phyloP scores from a whole-genome alignment of 306 rosid species.

The Corylus americana region DNA sequence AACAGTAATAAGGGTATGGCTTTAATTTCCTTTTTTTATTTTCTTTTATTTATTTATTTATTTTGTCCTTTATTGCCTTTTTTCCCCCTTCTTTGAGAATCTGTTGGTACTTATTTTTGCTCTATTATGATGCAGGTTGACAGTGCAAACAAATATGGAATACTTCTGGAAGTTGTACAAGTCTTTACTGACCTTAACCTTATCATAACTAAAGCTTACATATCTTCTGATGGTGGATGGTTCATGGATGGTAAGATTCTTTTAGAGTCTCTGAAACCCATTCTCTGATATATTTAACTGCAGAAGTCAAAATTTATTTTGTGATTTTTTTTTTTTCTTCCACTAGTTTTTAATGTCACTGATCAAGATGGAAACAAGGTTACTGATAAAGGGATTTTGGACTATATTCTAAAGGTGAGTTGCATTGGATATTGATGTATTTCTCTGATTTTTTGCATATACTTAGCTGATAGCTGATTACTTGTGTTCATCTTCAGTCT shows the following conservation, averaged over 20 bases:
- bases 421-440: conserved; percentile 20
- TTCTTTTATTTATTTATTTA: too few species aligned
- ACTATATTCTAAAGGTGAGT: conserved; percentile 71
- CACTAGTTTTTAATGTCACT: conserved; percentile 87
- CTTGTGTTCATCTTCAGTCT: conserved; percentile 48
- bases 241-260: conserved; percentile 87
- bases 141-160: conserved; percentile 83
- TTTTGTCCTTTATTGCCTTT: conserved; percentile 7
- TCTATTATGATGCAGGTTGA: conserved; percentile 56
- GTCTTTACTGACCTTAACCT: conserved; percentile 87
- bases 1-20: conserved; percentile 76
- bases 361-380: conserved; percentile 91
- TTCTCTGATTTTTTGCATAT: conserved; percentile 10
- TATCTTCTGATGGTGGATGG: conserved; percentile 97
- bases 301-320: background rate
- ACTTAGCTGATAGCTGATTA: background rate
- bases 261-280: background rate
- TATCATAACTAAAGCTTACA: conserved; percentile 79
- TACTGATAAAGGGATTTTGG: conserved; percentile 74
- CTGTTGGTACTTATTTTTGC: conserved; percentile 14
- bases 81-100: conserved; percentile 18
- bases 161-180: conserved; percentile 92
- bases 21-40: background rate
- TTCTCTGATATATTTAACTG: background rate
- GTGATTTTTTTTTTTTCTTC: conserved; percentile 6